phyloP scores from a whole-genome alignment of 768 basidiomycete species.

The Trametes cubensis region DNA sequence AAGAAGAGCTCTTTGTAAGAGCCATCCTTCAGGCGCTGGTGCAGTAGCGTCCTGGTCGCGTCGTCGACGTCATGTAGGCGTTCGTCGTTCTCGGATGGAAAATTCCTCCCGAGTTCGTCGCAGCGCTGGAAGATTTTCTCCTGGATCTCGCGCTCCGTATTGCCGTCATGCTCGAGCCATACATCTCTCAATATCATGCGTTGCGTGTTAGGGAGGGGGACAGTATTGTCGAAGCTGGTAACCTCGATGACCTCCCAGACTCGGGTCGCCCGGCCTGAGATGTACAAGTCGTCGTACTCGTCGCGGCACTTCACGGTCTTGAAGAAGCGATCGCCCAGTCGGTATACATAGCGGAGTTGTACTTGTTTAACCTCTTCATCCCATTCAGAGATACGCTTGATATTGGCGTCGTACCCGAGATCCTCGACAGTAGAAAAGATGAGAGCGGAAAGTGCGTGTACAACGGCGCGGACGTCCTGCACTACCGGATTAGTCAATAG shows the following conservation, averaged over 20 bases:
- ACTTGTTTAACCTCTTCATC: background rate
- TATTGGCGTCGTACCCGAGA: slow-evolving; percentile 9
- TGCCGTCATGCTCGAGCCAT: slow-evolving; percentile 4
- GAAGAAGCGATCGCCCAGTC: background rate
- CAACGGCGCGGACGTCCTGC: slow-evolving; percentile 9
- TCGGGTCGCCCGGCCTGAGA: slow-evolving; percentile 4
- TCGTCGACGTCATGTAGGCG: slow-evolving; percentile 7
- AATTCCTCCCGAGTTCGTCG: slow-evolving; percentile 4
- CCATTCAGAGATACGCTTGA: background rate
- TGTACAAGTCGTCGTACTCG: slow-evolving; percentile 8
- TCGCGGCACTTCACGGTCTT: slow-evolving; percentile 11
- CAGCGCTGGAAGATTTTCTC: slow-evolving; percentile 6
- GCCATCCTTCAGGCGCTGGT: slow-evolving; percentile 3
- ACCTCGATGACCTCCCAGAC: slow-evolving; percentile 10
- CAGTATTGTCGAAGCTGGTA: slow-evolving; percentile 4
- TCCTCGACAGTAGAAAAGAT: slow-evolving; percentile 13
- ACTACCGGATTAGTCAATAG: background rate
- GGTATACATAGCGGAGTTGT: slow-evolving; percentile 5
- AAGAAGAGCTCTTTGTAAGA: slow-evolving; percentile 7
- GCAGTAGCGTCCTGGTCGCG: slow-evolving; percentile 2
- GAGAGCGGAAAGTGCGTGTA: slow-evolving; percentile 5
- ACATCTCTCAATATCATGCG: slow-evolving; percentile 11
- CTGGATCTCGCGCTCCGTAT: slow-evolving; percentile 6
- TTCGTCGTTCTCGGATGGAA: background rate
- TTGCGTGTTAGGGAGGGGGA: slow-evolving; percentile 2